Conservation (phyloP, 345 rosid genomes). For the Lepidium didymum region DNA sequence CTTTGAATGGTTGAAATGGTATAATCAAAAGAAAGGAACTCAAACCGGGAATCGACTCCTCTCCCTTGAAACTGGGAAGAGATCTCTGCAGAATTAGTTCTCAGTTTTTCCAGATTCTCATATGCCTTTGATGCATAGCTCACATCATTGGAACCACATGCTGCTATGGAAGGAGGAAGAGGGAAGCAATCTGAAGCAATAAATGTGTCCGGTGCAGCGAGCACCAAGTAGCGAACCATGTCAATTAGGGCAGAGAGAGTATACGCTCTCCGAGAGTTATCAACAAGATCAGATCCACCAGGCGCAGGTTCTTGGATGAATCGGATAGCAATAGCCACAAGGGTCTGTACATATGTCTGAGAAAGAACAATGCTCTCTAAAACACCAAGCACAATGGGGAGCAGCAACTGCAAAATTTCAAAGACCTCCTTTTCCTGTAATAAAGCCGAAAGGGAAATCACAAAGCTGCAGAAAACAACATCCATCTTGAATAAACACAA, state of each 20-base stretch:
- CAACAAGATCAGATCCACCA: constrained; percentile 87
- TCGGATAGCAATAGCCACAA: constrained; percentile 69
- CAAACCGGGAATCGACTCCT: constrained; percentile 66
- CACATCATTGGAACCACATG: constrained; percentile 62
- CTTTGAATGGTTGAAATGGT: constrained; percentile 67
- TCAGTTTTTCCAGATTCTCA: constrained; percentile 60
- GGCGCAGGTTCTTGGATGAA: constrained; percentile 85
- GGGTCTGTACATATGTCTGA: constrained; percentile 76
- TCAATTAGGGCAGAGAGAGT: constrained; percentile 80
- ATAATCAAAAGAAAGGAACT: constrained; percentile 61
- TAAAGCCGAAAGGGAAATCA: constrained; percentile 18
- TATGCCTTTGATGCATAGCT: constrained; percentile 57
- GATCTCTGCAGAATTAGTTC: constrained; percentile 43
- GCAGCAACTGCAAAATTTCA: constrained; percentile 77
- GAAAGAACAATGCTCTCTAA: constrained; percentile 78
- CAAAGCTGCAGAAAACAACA: constrained; percentile 1
- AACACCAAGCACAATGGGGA: constrained; percentile 83
- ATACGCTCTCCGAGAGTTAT: constrained; percentile 94
- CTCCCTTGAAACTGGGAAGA: constrained; percentile 49
- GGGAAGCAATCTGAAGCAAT: constrained; percentile 96
- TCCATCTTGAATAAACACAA: not conserved
- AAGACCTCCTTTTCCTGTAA: constrained; percentile 77
- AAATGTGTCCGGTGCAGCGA: constrained; percentile 92
- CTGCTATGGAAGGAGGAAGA: constrained; percentile 66
- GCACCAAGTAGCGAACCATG: constrained; percentile 85